Base-by-base conservation (phyloP, 768 basidiomycete genomes). In the Candolleomyces efflorescens region DNA sequence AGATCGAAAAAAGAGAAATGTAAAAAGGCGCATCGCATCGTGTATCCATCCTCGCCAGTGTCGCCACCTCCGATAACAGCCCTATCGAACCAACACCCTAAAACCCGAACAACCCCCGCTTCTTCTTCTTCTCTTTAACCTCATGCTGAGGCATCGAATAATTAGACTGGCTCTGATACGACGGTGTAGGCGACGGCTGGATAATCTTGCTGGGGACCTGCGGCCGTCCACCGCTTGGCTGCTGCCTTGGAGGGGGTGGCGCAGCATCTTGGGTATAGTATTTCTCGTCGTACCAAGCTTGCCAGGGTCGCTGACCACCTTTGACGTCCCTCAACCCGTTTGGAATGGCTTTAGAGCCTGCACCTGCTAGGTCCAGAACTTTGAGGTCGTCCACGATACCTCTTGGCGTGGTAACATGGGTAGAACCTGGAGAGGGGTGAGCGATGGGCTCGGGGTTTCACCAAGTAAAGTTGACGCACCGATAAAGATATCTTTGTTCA, bases 401-500 rank as follows among this genome's bases (percentile, higher is more conserved):
- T 37, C 86, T 84, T 2, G 97, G 95, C 0, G 92, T 94, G 54
- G 87, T 64, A 9, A 86, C 76, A 68, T 98, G 94, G 5, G 94
- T 95, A 3, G 97, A 96, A 24, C 97, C 96, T 96, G 23, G 23
- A 46, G n/a, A 43, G 18, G n/a, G 22, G 45, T 11, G 23, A 39
- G 36, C 18, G 3, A 54, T 17, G 17, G n/a, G 44, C 43, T 22
- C 44, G 38, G 50, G 39, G 22, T 37, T 39, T 23, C 24, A 24
- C 15, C 1, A 32, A 32, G n/a, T 5, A 11, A 32, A n/a, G 10
- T 12, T 41, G 60, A 2, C 64, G 61, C 64, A 96, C 96, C 97
- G 57, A 99, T 90, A 71, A 86, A 90, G 53, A 98, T 82, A 64
- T 99, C 97, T 71, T 89, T 94, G 65, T 89, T 88, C 53, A 92